Base-by-base conservation (phyloP, 176 grass and related monocot genomes). In the Cenchrus americanus region DNA sequence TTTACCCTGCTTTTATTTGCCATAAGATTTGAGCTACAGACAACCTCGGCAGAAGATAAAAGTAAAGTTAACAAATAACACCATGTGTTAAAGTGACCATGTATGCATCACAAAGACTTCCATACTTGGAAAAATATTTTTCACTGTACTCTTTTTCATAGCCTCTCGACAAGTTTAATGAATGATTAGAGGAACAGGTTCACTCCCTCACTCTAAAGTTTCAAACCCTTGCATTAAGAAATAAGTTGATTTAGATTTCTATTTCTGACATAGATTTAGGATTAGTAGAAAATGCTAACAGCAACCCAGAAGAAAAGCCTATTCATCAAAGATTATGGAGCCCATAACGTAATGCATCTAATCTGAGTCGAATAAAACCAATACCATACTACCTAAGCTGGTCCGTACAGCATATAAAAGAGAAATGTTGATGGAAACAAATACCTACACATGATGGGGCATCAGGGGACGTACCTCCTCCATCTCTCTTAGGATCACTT, bases 401-500 rank as follows among this genome's bases (percentile, higher is more conserved):
- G 24, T 57, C 21, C 15, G 30, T 22, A 53, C 17, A 80, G 11
- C 27, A 40, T 1, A 8, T 26, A 80, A 55, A 43, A 5, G 6
- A 69, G 7, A 66, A 37, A n/a, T 80, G 8, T 43, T 49, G 14
- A 78, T 37, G 49, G 8, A 84, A 65, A 21, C 34, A 75, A 17
- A 55, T 32, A 60, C 47, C 66, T 17, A 91, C 12, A 32, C n/a
- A 86, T 66, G 41, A 43, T 6, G 6, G 6, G 43, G 43, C 8
- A 9, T 7, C 8, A 71, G 41, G 67, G 17, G 44, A n/a, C 71
- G 80, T 67, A 99, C 96, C 96, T 99, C 96, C 78, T 90, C 86
- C 96, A 96, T 99, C 88, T 99, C 96, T 50, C 96, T 81, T 50
- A 99, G 94, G 59, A 99, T 99, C 10, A 96, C 96, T 32, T 87